These are phyloP conservation scores for Heliocybe sulcata DNA, from an alignment of 1,284 basidiomycete genomes.

Conservation along the genomic window DNA sequence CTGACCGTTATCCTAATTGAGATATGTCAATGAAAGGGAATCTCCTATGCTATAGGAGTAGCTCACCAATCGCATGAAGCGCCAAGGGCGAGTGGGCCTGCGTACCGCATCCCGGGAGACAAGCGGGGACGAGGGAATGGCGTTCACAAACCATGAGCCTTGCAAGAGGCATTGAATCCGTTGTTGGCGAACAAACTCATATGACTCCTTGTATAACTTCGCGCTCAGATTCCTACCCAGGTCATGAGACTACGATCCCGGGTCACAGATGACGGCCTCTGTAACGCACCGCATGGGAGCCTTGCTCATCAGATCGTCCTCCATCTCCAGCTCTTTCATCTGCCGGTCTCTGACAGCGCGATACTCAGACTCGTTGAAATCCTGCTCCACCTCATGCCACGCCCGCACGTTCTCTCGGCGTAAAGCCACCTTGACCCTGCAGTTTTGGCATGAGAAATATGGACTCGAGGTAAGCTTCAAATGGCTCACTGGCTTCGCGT, in stretches of 20 bases:
- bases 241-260: slow-evolving; percentile 3
- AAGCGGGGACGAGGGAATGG: slow-evolving; percentile 42
- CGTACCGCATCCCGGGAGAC: slow-evolving; percentile 42
- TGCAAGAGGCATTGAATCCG: slow-evolving; percentile 82
- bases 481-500: slow-evolving; percentile 78
- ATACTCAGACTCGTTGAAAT: slow-evolving; percentile 85
- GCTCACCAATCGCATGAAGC: slow-evolving; percentile 70
- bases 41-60: slow-evolving; percentile 1
- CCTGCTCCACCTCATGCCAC: slow-evolving; percentile 83
- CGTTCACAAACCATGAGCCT: slow-evolving; percentile 90
- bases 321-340: slow-evolving; percentile 89
- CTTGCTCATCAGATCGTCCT: slow-evolving; percentile 85
- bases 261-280: slow-evolving; percentile 2
- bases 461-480: slow-evolving; percentile 4
- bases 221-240: slow-evolving; percentile 69
- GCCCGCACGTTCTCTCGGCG: slow-evolving; percentile 70
- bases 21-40: slow-evolving; percentile 5
- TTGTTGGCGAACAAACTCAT: slow-evolving; percentile 89
- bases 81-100: slow-evolving; percentile 60
- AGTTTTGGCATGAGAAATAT: background rate
- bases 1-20: slow-evolving; percentile 57
- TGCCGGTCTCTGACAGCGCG: slow-evolving; percentile 84
- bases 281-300: slow-evolving; percentile 69
- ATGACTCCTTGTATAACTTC: slow-evolving; percentile 87
- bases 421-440: slow-evolving; percentile 72